Base-by-base conservation (phyloP, 768 basidiomycete species). In the Jaapia argillacea region DNA sequence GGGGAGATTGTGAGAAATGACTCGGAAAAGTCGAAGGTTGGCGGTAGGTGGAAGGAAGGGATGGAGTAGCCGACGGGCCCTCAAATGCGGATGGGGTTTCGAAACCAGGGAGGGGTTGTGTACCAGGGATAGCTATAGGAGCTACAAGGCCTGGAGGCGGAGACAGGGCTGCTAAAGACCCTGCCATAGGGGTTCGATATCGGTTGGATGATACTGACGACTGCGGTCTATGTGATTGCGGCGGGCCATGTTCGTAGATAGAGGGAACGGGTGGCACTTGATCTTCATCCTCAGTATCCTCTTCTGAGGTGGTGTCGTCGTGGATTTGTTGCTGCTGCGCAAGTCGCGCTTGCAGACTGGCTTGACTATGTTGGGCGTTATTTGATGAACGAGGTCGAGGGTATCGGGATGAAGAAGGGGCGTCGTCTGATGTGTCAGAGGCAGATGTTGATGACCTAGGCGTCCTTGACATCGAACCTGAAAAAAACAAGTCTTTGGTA, bases 191-290 rank as follows among this genome's bases (percentile, higher is more conserved):
- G 24, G 87, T 89, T 43, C 80, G 85, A 56, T 90, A 89, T 38
- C 79, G 74, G 40, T 78, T 70, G 2, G 84, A 81, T 2, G 88
- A 88, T 39, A 81, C 57, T 14, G 88, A 83, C n/a, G 87, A 90
- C 18, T 74, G 72, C 3, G 88, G 82, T 18, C 87, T n/a, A n/a
- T n/a, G n/a, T n/a, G n/a, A n/a, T n/a, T n/a, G n/a, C n/a, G n/a
- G n/a, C n/a, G n/a, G n/a, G n/a, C n/a, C n/a, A n/a, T n/a, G 76
- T 7, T 38, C 7, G 37, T 10, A 38, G 7, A 10, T 36, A 14
- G 23, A n/a, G 4, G 24, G 22, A 6, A 28, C 24, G 6, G 12
- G 36, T 20, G 13, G 58, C 6, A 66, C 64, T 52, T 72, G 72
- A 16, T 75, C 63, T 47, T 72, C 77, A 13, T 72, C 73, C 24